Evolutionary conservation across 805 yeast genomes (phyloP).

Genomic region (Nakazawaea sp.): DNA sequence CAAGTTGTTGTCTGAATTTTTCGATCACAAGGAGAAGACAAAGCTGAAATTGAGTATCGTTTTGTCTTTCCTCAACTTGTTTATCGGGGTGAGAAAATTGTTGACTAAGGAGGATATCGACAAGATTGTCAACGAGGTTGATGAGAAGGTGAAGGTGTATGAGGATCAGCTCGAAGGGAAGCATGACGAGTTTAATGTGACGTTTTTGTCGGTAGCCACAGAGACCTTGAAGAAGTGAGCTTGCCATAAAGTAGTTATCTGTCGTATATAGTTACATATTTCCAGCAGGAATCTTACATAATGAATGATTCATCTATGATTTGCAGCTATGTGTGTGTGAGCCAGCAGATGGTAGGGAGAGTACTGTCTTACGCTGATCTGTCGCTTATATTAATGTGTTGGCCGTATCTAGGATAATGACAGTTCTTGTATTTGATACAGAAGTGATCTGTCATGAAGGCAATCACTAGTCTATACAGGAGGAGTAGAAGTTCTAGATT

Average conservation of each 20-base stretch:
- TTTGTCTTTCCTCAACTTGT: slow-evolving; percentile 50
- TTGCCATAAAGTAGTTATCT: too few species aligned
- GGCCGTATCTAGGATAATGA: too few species aligned
- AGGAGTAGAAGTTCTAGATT: slow-evolving; percentile 5
- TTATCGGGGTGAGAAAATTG: slow-evolving; percentile 5
- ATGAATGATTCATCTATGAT: too few species aligned
- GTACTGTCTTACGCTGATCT: too few species aligned
- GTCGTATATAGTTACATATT: too few species aligned
- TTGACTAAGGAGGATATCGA: slow-evolving; percentile 4
- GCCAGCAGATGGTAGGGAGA: too few species aligned
- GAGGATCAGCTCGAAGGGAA: background rate
- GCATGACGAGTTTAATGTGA: background rate
- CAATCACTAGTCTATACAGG: background rate
- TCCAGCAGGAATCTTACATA: too few species aligned
- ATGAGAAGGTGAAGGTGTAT: slow-evolving; percentile 1
- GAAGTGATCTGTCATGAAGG: background rate
- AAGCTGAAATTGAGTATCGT: slow-evolving; percentile 34
- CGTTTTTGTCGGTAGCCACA: slow-evolving; percentile 6
- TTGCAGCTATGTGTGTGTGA: too few species aligned
- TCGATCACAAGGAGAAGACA: slow-evolving; percentile 13
- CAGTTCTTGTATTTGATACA: too few species aligned
- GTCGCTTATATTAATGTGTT: too few species aligned
- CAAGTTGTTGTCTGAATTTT: slow-evolving; percentile 28
- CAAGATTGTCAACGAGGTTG: background rate
- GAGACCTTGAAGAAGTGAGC: slow-evolving; percentile 6